A percentile compares a stretch with the other conserved stretches of the same genome.
Conservation (phyloP, 2,329 filamentous ascomycete species). For the Fusarium circinatum region DNA sequence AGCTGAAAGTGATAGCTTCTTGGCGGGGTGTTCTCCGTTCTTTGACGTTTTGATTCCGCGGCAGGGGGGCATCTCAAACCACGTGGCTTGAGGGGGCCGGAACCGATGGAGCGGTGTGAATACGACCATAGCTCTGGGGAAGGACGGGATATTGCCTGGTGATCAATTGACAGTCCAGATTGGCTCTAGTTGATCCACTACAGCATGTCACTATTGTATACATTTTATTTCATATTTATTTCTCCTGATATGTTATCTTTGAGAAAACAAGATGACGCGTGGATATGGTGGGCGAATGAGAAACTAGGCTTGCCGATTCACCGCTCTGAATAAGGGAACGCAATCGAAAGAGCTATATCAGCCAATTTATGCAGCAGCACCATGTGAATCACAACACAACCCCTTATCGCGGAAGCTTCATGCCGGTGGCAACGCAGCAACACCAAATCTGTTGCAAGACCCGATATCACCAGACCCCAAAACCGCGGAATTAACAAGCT, state of each 20-base stretch:
- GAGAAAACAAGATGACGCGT: fast-evolving
- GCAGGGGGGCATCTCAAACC: background rate
- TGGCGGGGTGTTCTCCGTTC: background rate
- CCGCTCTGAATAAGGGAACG: background rate
- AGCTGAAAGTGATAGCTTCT: background rate
- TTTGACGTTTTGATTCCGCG: background rate
- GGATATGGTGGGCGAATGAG: background rate
- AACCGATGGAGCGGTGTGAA: background rate
- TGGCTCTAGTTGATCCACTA: background rate
- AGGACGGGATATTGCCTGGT: background rate
- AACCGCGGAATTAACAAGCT: background rate
- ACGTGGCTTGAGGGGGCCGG: background rate
- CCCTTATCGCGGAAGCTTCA: background rate
- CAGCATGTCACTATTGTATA: background rate
- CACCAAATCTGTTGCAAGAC: background rate
- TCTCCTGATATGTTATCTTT: background rate
- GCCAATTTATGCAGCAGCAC: background rate
- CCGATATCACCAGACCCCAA: background rate
- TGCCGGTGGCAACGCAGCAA: background rate
- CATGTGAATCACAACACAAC: background rate
- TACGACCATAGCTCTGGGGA: conserved; percentile 7
- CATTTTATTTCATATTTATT: fast-evolving
- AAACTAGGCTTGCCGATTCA: fast-evolving
- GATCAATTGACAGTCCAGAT: background rate
- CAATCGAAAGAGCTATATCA: background rate